Percentiles rank a stretch among this genome's conserved stretches.
phyloP scores from a whole-genome alignment of 495 filamentous ascomycete genomes.

The Hapsidospora chrysogenum region DNA sequence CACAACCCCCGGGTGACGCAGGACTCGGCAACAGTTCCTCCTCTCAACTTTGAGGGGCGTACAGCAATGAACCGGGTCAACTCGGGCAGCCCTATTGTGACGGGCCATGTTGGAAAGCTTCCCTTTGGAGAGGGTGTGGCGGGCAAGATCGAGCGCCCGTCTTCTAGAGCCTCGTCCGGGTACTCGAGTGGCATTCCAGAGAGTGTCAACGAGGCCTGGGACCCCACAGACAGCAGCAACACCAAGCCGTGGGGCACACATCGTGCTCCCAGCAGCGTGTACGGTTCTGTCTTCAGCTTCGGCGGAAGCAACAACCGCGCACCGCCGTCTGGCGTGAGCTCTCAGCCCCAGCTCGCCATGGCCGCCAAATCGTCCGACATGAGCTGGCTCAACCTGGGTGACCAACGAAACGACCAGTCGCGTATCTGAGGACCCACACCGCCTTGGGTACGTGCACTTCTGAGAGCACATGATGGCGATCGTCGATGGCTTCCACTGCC shows the following conservation, averaged over 20 bases:
- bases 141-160: slow-evolving; percentile 44
- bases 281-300: slow-evolving; percentile 16
- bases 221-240: slow-evolving; percentile 17
- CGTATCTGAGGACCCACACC: too few species aligned
- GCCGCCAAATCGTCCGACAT: slow-evolving; percentile 37
- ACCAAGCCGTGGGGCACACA: slow-evolving; percentile 25
- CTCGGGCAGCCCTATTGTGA: slow-evolving; percentile 52
- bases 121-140: slow-evolving; percentile 38
- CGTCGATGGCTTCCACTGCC: too few species aligned
- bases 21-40: slow-evolving; percentile 34
- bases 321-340: slow-evolving; percentile 16
- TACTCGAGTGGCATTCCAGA: slow-evolving; percentile 41
- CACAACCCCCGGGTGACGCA: slow-evolving; percentile 31
- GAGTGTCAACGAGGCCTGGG: slow-evolving; percentile 35
- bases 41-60: slow-evolving; percentile 28
- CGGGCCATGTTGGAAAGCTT: slow-evolving; percentile 24
- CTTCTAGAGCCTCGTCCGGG: slow-evolving; percentile 35
- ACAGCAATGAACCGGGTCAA: slow-evolving; percentile 39
- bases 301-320: slow-evolving; percentile 1
- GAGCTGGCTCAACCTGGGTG: slow-evolving; percentile 59
- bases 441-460: too few species aligned
- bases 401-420: slow-evolving; percentile 4
- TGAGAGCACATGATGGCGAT: too few species aligned
- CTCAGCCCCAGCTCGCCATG: slow-evolving; percentile 22
- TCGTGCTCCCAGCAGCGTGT: slow-evolving; percentile 41